A percentile compares a stretch with the other conserved stretches of the same genome.
phyloP scores from a whole-genome alignment of 2,329 filamentous ascomycete genomes.

The Podosphaera aphanis region DNA sequence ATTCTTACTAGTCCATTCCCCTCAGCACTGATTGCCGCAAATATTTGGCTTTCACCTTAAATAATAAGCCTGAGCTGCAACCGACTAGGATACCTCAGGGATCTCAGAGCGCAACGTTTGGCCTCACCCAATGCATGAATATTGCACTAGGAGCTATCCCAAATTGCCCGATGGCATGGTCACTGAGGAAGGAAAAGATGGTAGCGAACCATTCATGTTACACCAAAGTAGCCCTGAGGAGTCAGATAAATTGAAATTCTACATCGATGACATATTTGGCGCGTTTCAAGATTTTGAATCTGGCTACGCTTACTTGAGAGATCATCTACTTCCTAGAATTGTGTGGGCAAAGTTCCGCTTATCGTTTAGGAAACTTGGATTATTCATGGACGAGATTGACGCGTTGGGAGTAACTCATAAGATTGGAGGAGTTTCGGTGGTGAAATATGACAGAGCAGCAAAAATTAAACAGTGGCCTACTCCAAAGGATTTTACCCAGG shows the following conservation, averaged over 20 bases:
- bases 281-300: neutral
- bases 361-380: neutral
- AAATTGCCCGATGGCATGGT: neutral
- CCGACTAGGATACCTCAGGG: neutral
- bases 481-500: neutral
- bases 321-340: neutral
- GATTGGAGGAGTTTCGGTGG: neutral
- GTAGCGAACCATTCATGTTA: neutral
- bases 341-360: neutral
- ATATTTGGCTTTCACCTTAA: slow-evolving; percentile 1
- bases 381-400: slow-evolving; percentile 1
- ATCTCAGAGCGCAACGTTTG: neutral
- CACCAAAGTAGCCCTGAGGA: neutral
- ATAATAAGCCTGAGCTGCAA: neutral
- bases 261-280: neutral
- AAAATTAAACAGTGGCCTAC: neutral
- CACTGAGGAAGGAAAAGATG: neutral
- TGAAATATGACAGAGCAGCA: neutral
- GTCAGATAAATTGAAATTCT: neutral
- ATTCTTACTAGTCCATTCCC: neutral
- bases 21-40: neutral
- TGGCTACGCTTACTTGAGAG: neutral
- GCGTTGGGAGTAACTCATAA: neutral
- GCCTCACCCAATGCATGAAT: slow-evolving; percentile 1
- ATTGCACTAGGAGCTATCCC: neutral